Evolutionary conservation across 2,329 filamentous ascomycete species (phyloP), one percentile per base, ranked within the genome.

Genomic region (Claviceps purpurea): DNA sequence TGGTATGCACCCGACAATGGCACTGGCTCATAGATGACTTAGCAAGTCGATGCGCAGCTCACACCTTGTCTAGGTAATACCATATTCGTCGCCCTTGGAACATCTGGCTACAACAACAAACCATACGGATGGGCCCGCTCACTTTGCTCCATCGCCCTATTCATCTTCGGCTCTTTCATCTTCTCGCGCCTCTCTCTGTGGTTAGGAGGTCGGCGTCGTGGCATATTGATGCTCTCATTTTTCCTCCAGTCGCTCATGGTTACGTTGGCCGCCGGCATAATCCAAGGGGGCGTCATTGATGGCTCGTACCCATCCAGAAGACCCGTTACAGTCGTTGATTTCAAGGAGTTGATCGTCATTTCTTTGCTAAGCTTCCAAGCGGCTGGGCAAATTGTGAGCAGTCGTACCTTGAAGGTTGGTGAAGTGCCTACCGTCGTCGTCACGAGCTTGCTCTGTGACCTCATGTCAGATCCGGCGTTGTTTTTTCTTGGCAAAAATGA

Each of bases 41-140:
- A 14, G 34, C 14, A 20, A 47, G n/a, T 16, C 26, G 44, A 37
- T 8, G 26, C 34, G 14, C 26, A 4, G 20, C 44, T 47, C 7
- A 47, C n/a, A 37, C 8, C n/a, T 20, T 4, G 1, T 37, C 30
- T 42, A 66, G 78, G 79, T 41, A 83, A 83, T 64, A 82, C 79
- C 10, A 75, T 83, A 58, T 81, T 82, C 65, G 70, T 83, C 41
- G 78, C 76, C 18, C 74, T 83, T 22, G 78, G 78, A 52, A 74
- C 77, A 13, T 64, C 65, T 34, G 75, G 79, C 47, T 77, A 75
- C 3, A 61, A 68, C 20, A 68, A 67, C 53, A 67, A 76, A 53
- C 75, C 75, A 3, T 69, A 69, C 51, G 77, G 73, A 51, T 79
- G 73, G 76, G 65, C 75, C 38, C 58, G 61, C 18, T 60, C 75